Conservation (phyloP, 257 asterid genomes). For the Striga asiatica region DNA sequence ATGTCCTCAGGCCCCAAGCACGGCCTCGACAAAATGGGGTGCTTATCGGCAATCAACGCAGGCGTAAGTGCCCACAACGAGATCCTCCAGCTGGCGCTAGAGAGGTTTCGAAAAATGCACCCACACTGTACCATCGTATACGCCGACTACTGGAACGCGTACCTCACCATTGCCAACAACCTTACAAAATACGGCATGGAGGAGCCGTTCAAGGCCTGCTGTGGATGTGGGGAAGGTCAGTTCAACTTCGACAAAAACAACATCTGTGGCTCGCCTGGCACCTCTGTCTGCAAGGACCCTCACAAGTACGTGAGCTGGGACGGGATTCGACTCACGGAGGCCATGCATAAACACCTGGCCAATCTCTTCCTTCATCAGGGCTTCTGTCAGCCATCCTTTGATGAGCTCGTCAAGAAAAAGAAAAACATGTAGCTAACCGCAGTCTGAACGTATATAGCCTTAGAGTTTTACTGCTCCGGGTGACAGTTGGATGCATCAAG, state of each 20-base stretch:
- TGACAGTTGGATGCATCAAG: slow-evolving; percentile 15
- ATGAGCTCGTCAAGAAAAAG: slow-evolving; percentile 21
- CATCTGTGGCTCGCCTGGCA: slow-evolving; percentile 17
- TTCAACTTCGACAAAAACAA: slow-evolving; percentile 10
- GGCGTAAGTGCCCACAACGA: slow-evolving; percentile 29
- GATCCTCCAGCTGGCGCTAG: slow-evolving; percentile 22
- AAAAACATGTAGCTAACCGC: background rate
- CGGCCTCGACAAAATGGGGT: slow-evolving; percentile 28
- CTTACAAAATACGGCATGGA: slow-evolving; percentile 24
- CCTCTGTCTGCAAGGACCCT: slow-evolving; percentile 25
- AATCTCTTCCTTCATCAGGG: slow-evolving; percentile 33
- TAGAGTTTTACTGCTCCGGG: slow-evolving; percentile 14
- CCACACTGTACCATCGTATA: slow-evolving; percentile 23
- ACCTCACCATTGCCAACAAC: slow-evolving; percentile 19
- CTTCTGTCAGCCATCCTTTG: slow-evolving; percentile 28
- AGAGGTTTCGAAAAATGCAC: slow-evolving; percentile 14
- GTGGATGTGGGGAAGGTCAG: slow-evolving; percentile 12
- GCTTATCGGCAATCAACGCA: slow-evolving; percentile 22
- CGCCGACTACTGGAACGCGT: slow-evolving; percentile 38
- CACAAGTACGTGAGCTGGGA: slow-evolving; percentile 27
- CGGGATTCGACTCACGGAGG: slow-evolving; percentile 31
- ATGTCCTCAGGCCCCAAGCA: slow-evolving; percentile 14
- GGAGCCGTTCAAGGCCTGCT: slow-evolving; percentile 38
- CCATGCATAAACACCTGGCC: slow-evolving; percentile 28
- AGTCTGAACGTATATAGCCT: background rate